Base-by-base conservation (phyloP, 768 basidiomycete genomes). In the Boletellus sp. region DNA sequence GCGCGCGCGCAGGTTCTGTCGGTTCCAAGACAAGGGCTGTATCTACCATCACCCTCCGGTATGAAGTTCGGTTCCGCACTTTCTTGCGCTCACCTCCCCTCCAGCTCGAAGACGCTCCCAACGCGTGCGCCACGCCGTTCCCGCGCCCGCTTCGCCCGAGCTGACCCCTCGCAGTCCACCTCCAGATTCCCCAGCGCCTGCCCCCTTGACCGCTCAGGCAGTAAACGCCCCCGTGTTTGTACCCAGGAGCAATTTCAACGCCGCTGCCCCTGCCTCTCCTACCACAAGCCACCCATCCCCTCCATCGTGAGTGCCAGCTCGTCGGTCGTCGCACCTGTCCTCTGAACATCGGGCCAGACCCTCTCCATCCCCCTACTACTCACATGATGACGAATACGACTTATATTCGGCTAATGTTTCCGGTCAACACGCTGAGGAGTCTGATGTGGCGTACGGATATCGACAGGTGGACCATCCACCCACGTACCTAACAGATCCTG, bases 171-270 rank as follows among this genome's bases (percentile, higher is more conserved):
- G 19, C 45, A 77, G 72, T 56, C 68, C 71, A 46, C 69, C 60
- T 45, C 66, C 74, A n/a, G 74, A 77, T 38, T 76, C 78, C 17
- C 77, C 80, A 26, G 58, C 62, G 35, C 64, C 72, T 43, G 60
- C 67, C 10, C 54, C 74, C 13, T 62, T 76, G 68, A 76, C 80
- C 3, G 76, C 84, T 38, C 79, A 86, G 54, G 86, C 87, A 3
- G 78, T 90, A 47, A 87, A 91, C 63, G 90, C 90, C 1, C 88
- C 90, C 32, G 81, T 92, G 37, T 93, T 93, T 53, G 81, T 93
- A 19, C 90, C 90, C 17, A 90, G 87, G 65, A 71, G 62, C 50
- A 55, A 67, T 23, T 87, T 88, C 13, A 88, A 42, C 23, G 43
- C 60, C 4, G 28, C 23, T 7, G 3, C 48, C 8, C 12, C 49